phyloP scores from a whole-genome alignment of 2,329 filamentous ascomycete species.

The Talaromyces sp. region DNA sequence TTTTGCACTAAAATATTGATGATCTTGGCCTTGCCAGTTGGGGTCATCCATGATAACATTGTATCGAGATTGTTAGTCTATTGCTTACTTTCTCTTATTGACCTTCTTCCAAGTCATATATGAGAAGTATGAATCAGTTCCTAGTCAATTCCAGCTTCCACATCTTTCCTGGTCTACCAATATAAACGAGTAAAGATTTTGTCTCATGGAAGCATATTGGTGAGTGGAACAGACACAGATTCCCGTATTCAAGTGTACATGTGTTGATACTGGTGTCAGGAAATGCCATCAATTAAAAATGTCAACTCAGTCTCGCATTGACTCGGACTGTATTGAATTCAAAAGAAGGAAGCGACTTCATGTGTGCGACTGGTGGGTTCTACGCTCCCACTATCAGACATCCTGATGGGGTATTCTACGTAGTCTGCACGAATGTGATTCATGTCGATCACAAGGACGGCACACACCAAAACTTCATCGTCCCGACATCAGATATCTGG shows the following conservation, averaged over 20 bases:
- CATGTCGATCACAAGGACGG: conserved; percentile 21
- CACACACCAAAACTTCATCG: conserved; percentile 7
- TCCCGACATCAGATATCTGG: conserved; percentile 8
- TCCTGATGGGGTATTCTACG: conserved; percentile 43
- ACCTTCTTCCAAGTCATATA: not conserved
- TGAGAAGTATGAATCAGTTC: too few relatives aligned
- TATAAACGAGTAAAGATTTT: conserved; percentile 35
- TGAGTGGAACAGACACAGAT: not conserved
- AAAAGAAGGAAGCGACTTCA: conserved; percentile 18
- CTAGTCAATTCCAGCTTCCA: conserved; percentile 65
- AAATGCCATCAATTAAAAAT: conserved; percentile 2
- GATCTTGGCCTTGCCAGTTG: not conserved
- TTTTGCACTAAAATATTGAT: not conserved
- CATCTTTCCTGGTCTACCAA: conserved; percentile 65
- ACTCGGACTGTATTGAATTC: not conserved
- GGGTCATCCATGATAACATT: not conserved
- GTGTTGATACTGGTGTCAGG: not conserved
- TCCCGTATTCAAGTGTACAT: not conserved
- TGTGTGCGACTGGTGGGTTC: conserved; percentile 27
- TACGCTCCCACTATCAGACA: conserved; percentile 48
- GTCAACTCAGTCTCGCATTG: not conserved
- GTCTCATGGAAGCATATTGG: conserved; percentile 32
- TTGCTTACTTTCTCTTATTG: not conserved
- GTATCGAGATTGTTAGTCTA: too few relatives aligned
- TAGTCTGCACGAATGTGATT: conserved; percentile 43